Conservation (phyloP, 108 stramenopile species). For the Conticribra weissflogii region DNA sequence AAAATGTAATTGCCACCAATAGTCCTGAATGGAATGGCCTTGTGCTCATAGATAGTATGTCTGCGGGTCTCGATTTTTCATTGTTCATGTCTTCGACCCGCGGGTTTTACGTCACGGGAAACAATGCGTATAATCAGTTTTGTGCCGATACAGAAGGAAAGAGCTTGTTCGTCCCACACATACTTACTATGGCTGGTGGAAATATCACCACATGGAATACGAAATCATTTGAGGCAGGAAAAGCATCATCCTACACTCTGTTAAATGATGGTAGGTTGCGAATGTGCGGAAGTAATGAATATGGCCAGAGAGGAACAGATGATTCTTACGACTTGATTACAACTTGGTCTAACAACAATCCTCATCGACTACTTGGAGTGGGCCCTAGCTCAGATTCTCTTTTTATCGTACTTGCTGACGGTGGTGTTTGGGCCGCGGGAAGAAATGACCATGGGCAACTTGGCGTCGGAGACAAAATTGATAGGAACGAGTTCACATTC, state of each 20-base stretch:
- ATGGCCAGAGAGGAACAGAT: constrained; percentile 44
- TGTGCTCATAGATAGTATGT: too few relatives aligned
- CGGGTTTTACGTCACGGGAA: too few relatives aligned
- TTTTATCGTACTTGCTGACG: constrained; percentile 33
- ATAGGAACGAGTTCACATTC: constrained; percentile 36
- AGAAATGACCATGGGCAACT: constrained; percentile 46
- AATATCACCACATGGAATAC: constrained; percentile 20
- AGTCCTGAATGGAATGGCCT: too few relatives aligned
- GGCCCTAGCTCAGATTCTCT: constrained; percentile 43
- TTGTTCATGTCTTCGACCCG: too few relatives aligned
- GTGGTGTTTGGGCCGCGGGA: constrained; percentile 21
- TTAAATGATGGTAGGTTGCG: constrained; percentile 56
- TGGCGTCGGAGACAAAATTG: constrained; percentile 34
- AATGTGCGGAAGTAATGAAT: constrained; percentile 58
- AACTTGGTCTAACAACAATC: constrained; percentile 20
- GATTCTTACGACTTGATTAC: constrained; percentile 35
- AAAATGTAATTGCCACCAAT: too few relatives aligned
- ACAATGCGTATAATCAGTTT: constrained; percentile 36
- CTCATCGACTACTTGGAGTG: constrained; percentile 18
- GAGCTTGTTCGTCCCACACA: constrained; percentile 15
- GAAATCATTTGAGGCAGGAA: constrained; percentile 40
- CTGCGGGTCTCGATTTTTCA: too few relatives aligned
- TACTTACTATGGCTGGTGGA: constrained; percentile 12
- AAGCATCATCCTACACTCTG: constrained; percentile 32
- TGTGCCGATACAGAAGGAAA: constrained; percentile 31